phyloP scores from a whole-genome alignment of 495 filamentous ascomycete genomes.

The Barbatosphaeria neglecta region DNA sequence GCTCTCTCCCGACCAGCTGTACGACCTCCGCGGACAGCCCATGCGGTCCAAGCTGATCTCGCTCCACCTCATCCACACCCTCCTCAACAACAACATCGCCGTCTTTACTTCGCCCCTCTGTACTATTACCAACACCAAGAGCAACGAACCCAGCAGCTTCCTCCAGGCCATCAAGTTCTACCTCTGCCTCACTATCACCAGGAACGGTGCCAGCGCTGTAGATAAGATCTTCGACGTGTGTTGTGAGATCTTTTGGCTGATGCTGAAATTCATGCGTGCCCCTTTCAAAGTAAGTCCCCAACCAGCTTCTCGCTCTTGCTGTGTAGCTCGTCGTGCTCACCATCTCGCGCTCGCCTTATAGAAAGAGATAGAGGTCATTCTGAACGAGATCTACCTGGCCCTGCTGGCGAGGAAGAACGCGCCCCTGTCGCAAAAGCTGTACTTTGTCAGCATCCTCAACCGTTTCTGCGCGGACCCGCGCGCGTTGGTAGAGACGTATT shows the following conservation, averaged over 20 bases:
- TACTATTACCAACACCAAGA: constrained; percentile 78
- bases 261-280: constrained; percentile 85
- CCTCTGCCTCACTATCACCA: constrained; percentile 81
- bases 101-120: constrained; percentile 83
- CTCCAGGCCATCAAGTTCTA: constrained; percentile 95
- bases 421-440: constrained; percentile 80
- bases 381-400: constrained; percentile 95
- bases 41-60: constrained; percentile 97
- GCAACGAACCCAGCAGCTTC: constrained; percentile 74
- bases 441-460: constrained; percentile 77
- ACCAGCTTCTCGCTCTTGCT: background rate
- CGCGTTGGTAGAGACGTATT: constrained; percentile 87
- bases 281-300: constrained; percentile 67
- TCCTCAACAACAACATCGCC: constrained; percentile 79
- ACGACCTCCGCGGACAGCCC: constrained; percentile 82
- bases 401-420: constrained; percentile 82
- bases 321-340: background rate
- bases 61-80: constrained; percentile 83
- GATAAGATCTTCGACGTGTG: constrained; percentile 86
- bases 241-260: constrained; percentile 96
- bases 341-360: constrained; percentile 22
- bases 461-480: constrained; percentile 74
- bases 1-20: constrained; percentile 76
- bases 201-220: constrained; percentile 89
- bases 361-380: constrained; percentile 96